Percentiles rank a stretch among this genome's conserved stretches.
Evolutionary conservation across 371 early-diverging fungal species (phyloP).

Genomic region (Umbelopsis sp.): DNA sequence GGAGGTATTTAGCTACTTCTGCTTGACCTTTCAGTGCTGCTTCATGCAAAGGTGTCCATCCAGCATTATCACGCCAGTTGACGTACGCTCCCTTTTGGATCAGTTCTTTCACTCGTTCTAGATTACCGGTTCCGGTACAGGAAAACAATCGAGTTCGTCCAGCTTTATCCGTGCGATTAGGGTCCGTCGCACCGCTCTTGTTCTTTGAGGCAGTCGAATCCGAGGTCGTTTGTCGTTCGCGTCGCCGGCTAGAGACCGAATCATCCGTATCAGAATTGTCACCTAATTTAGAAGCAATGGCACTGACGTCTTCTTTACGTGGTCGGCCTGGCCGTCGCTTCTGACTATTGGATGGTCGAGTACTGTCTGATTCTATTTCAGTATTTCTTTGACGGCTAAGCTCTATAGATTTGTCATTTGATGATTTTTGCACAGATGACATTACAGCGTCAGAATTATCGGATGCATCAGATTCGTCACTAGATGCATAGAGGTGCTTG

Average conservation of each 20-base stretch:
- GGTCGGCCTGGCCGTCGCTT: background rate
- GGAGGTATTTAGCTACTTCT: constrained; percentile 59
- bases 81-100: constrained; percentile 58
- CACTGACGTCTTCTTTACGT: background rate
- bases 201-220: constrained; percentile 5
- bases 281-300: background rate
- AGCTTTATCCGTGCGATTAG: constrained; percentile 60
- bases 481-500: constrained; percentile 6
- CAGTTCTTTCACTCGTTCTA: constrained; percentile 51
- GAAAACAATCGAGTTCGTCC: constrained; percentile 62
- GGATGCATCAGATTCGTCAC: constrained; percentile 5
- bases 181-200: constrained; percentile 31
- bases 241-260: background rate
- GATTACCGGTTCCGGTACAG: constrained; percentile 53
- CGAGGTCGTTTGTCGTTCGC: constrained; percentile 1
- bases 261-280: constrained; percentile 17
- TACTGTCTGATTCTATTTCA: background rate
- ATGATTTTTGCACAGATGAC: background rate
- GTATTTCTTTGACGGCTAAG: background rate
- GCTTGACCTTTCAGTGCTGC: constrained; percentile 66
- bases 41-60: constrained; percentile 73
- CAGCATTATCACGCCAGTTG: constrained; percentile 65
- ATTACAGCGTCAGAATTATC: background rate
- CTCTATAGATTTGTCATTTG: background rate
- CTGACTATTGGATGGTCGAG: background rate